Percentiles rank a stretch among this genome's conserved stretches.
Conservation (phyloP, 306 rosid genomes). For the Fagus sylvatica region DNA sequence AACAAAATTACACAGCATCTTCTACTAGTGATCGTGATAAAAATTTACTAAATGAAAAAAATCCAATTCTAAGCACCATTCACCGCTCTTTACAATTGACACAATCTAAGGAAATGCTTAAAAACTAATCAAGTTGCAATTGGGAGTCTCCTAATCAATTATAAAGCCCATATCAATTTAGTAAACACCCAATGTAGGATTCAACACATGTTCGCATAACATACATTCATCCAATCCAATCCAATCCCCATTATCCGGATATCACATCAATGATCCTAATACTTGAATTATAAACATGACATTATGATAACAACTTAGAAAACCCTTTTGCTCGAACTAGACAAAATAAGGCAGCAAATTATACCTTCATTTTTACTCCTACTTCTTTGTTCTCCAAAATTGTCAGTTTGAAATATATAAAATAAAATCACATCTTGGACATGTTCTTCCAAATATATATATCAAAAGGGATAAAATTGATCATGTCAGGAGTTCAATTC, state of each 20-base stretch:
- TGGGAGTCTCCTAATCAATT: too few relatives aligned
- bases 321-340: neutral
- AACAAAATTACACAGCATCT: neutral
- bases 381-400: neutral
- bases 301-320: neutral
- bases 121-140: too few relatives aligned
- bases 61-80: too few relatives aligned
- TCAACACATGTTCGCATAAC: too few relatives aligned
- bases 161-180: too few relatives aligned
- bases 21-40: neutral
- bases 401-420: neutral
- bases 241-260: too few relatives aligned
- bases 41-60: too few relatives aligned
- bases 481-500: neutral
- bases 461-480: neutral
- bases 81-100: too few relatives aligned
- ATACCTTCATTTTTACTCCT: neutral
- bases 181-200: too few relatives aligned
- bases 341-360: neutral
- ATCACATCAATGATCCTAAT: neutral
- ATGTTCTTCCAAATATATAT: neutral
- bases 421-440: neutral
- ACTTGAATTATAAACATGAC: neutral
- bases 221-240: too few relatives aligned
- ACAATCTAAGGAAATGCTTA: too few relatives aligned